These are phyloP conservation scores for Rosa multiflora DNA, from an alignment of 306 rosid species.

Conservation along the genomic window DNA sequence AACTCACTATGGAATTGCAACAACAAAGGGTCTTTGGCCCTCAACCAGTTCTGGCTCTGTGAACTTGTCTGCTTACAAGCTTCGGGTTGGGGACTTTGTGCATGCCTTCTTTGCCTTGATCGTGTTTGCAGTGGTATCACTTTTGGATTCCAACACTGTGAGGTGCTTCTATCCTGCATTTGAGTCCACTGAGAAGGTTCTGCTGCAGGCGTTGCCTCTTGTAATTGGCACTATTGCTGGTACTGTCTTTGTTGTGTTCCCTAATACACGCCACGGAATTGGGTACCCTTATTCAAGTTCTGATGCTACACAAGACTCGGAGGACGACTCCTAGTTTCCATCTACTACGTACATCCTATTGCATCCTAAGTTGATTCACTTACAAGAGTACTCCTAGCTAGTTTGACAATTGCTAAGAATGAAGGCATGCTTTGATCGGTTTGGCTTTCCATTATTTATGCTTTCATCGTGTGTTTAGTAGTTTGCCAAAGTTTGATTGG, in stretches of 20 bases:
- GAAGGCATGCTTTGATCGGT: neutral
- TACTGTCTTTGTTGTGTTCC: slow-evolving; percentile 49
- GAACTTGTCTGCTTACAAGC: slow-evolving; percentile 47
- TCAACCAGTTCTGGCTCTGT: slow-evolving; percentile 34
- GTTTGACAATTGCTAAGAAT: too few relatives aligned
- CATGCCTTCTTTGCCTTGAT: slow-evolving; percentile 49
- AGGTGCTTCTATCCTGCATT: slow-evolving; percentile 56
- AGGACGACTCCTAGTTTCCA: neutral
- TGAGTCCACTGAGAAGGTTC: slow-evolving; percentile 32
- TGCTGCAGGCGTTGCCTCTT: slow-evolving; percentile 61
- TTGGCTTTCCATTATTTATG: neutral
- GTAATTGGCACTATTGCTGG: slow-evolving; percentile 59
- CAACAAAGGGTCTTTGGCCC: slow-evolving; percentile 66
- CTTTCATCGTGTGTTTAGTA: neutral
- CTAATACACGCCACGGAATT: slow-evolving; percentile 73
- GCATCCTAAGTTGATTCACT: too few relatives aligned
- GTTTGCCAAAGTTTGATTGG: neutral
- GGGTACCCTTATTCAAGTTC: slow-evolving; percentile 55
- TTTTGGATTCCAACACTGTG: slow-evolving; percentile 55
- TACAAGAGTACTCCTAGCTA: too few relatives aligned
- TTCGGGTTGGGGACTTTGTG: slow-evolving; percentile 60
- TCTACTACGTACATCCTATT: neutral
- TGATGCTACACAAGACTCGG: slow-evolving; percentile 3
- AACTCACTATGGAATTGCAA: slow-evolving; percentile 55
- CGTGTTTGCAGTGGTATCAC: slow-evolving; percentile 58